phyloP scores from a whole-genome alignment of 2,329 filamentous ascomycete species.

The Penicillium brasilianum region DNA sequence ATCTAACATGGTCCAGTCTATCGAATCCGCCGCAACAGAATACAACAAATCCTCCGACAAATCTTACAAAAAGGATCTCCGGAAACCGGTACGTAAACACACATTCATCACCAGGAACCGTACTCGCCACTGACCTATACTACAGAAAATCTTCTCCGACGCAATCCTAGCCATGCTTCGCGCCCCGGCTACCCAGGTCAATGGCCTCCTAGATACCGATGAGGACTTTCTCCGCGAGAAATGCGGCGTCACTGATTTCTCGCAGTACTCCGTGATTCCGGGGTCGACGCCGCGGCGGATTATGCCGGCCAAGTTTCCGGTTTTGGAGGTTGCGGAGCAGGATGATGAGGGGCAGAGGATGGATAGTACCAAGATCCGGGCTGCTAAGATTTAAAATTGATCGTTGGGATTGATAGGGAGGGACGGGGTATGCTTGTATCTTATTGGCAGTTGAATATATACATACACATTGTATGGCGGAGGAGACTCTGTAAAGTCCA shows the following conservation, averaged over 20 bases:
- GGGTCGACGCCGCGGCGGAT: constrained; percentile 72
- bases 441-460: not conserved
- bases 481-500: not conserved
- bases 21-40: constrained; percentile 76
- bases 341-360: constrained; percentile 75
- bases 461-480: too few species aligned
- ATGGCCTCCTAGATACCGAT: constrained; percentile 74
- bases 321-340: constrained; percentile 75
- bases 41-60: constrained; percentile 54
- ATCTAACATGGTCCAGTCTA: constrained; percentile 57
- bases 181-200: constrained; percentile 65
- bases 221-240: constrained; percentile 77
- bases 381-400: constrained; percentile 30
- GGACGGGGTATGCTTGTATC: too few species aligned
- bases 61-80: constrained; percentile 61
- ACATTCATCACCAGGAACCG: not conserved
- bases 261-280: constrained; percentile 70
- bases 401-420: too few species aligned
- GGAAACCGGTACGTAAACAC: constrained; percentile 57
- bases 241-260: constrained; percentile 71
- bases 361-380: constrained; percentile 62
- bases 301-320: constrained; percentile 74
- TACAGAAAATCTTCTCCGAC: constrained; percentile 72
- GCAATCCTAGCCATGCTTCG: constrained; percentile 74
- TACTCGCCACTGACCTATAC: not conserved